These are phyloP conservation scores for Gamarada debralockiae DNA, from an alignment of 495 filamentous ascomycete genomes.

Conservation along the genomic window DNA sequence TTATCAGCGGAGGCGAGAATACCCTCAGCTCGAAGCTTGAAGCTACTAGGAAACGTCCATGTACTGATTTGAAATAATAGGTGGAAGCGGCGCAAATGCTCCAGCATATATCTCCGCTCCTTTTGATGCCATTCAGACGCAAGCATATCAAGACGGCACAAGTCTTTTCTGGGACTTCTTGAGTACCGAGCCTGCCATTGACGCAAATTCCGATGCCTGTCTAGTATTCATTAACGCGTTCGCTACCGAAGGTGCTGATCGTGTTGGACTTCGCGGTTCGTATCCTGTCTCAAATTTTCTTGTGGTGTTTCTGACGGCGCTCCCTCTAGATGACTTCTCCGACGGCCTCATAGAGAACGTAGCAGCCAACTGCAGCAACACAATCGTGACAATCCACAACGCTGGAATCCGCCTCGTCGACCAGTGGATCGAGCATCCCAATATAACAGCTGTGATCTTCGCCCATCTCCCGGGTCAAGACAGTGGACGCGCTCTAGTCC, in stretches of 20 bases:
- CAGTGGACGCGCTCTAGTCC: conserved; percentile 49
- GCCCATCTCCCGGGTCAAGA: conserved; percentile 62
- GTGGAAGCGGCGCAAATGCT: conserved; percentile 16
- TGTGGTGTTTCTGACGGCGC: conserved; percentile 29
- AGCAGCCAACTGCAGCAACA: conserved; percentile 53
- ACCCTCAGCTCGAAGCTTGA: background rate
- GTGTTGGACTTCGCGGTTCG: conserved; percentile 35
- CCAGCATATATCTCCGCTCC: conserved; percentile 39
- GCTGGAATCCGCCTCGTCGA: conserved; percentile 56
- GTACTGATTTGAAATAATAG: background rate
- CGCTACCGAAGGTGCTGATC: conserved; percentile 51
- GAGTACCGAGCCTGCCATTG: conserved; percentile 36
- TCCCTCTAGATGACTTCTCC: conserved; percentile 45
- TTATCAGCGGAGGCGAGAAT: conserved; percentile 62
- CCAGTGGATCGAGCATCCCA: conserved; percentile 54
- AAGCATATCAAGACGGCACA: conserved; percentile 51
- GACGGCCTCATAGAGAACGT: conserved; percentile 55
- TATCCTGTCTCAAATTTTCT: conserved; percentile 29
- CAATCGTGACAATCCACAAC: conserved; percentile 59
- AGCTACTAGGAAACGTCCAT: background rate
- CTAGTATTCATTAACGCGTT: conserved; percentile 61
- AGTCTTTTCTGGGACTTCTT: conserved; percentile 42
- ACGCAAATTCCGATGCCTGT: conserved; percentile 58
- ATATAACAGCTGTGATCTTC: conserved; percentile 59
- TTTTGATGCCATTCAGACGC: conserved; percentile 52